phyloP scores from a whole-genome alignment of 1,284 basidiomycete genomes.

The Ceratobasidium sp. region DNA sequence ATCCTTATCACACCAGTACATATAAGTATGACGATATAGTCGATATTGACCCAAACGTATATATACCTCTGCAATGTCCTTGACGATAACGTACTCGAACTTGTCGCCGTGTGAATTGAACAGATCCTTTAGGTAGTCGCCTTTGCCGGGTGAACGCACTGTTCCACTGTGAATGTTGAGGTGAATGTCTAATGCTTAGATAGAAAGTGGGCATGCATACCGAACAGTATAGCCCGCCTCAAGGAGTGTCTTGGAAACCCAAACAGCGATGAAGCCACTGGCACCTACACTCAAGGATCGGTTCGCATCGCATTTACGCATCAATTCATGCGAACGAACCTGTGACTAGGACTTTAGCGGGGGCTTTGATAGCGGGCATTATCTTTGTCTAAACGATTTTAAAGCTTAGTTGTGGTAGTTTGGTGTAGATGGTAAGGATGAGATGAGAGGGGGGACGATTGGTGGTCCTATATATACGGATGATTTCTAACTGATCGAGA shows the following conservation, averaged over 20 bases:
- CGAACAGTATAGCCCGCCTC: constrained; percentile 45
- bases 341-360: constrained; percentile 48
- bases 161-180: constrained; percentile 26
- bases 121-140: constrained; percentile 46
- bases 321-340: constrained; percentile 3
- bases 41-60: not conserved
- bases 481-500: no score
- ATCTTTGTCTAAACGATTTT: not conserved
- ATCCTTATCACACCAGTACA: constrained; percentile 9
- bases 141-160: constrained; percentile 46
- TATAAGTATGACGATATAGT: not conserved
- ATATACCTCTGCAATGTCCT: constrained; percentile 47
- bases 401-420: no score
- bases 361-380: constrained; percentile 46
- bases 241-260: constrained; percentile 44
- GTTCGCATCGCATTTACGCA: not conserved
- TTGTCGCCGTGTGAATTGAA: constrained; percentile 44
- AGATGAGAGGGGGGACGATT: no score
- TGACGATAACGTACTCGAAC: constrained; percentile 47
- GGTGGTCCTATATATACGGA: no score
- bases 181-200: not conserved
- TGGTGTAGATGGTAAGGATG: no score
- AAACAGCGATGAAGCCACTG: constrained; percentile 46
- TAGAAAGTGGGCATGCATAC: not conserved
- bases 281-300: constrained; percentile 40